These are phyloP conservation scores for Neophaeococcomyces mojaviensis DNA, from an alignment of 2,329 filamentous ascomycete genomes.

Conservation along the genomic window DNA sequence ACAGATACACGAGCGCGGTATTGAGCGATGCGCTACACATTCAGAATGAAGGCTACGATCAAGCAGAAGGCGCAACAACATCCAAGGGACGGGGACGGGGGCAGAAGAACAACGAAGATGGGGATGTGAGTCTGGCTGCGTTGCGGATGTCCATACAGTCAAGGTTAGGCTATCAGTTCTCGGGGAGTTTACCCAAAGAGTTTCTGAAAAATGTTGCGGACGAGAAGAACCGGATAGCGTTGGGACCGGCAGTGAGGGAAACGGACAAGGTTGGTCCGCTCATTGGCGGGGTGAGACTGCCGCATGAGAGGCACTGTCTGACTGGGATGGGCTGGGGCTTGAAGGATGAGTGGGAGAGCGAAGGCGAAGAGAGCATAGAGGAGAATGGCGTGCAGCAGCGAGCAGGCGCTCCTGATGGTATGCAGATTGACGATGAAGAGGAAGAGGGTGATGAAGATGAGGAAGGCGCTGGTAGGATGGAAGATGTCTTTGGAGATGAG, in stretches of 20 bases:
- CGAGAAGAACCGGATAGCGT: slow-evolving; percentile 50
- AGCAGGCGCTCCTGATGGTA: slow-evolving; percentile 17
- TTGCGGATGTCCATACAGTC: slow-evolving; percentile 55
- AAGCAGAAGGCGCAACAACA: slow-evolving; percentile 30
- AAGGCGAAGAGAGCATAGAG: slow-evolving; percentile 39
- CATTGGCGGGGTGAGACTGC: slow-evolving; percentile 50
- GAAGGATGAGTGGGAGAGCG: slow-evolving; percentile 52
- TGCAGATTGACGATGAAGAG: slow-evolving; percentile 25
- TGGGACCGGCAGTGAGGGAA: slow-evolving; percentile 34
- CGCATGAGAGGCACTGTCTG: slow-evolving; percentile 55
- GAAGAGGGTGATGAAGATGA: slow-evolving; percentile 28
- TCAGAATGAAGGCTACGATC: slow-evolving; percentile 42
- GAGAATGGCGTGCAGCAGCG: slow-evolving; percentile 23
- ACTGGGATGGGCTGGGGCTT: slow-evolving; percentile 51
- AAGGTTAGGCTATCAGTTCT: slow-evolving; percentile 50
- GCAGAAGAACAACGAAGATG: slow-evolving; percentile 36
- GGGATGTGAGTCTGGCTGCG: slow-evolving; percentile 49
- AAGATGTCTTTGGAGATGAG: slow-evolving; percentile 29
- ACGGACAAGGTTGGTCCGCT: slow-evolving; percentile 28
- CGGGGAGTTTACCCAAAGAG: slow-evolving; percentile 51
- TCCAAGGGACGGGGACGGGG: slow-evolving; percentile 28
- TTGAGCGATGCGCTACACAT: slow-evolving; percentile 47
- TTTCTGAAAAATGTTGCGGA: slow-evolving; percentile 52
- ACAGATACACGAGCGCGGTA: slow-evolving; percentile 47
- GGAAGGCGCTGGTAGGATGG: slow-evolving; percentile 23